Evolutionary conservation across 1,284 basidiomycete species (phyloP).

Genomic region (Gomphus bonarii): DNA sequence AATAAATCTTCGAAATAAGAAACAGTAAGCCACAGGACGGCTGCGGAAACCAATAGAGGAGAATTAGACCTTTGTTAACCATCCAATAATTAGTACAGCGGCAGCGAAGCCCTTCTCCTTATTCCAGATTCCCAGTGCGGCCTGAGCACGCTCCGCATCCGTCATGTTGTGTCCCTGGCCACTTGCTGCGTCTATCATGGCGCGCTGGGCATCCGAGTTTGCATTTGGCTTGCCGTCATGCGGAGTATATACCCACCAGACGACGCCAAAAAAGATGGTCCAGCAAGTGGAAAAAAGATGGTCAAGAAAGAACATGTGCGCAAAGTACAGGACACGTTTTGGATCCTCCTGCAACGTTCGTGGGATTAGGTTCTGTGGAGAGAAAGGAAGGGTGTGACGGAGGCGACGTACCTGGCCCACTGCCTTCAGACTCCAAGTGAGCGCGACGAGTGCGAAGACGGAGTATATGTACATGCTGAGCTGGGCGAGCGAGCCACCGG

Average conservation of each 20-base stretch:
- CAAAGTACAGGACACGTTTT: slow-evolving; percentile 77
- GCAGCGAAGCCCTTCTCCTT: slow-evolving; percentile 81
- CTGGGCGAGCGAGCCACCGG: slow-evolving; percentile 82
- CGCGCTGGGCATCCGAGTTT: slow-evolving; percentile 81
- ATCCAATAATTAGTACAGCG: slow-evolving; percentile 70
- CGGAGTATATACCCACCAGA: slow-evolving; percentile 85
- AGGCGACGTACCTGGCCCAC: slow-evolving; percentile 63
- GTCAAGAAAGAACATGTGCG: slow-evolving; percentile 88
- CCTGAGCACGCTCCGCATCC: slow-evolving; percentile 50
- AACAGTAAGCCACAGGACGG: background rate
- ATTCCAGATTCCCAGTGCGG: slow-evolving; percentile 81
- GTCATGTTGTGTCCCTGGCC: slow-evolving; percentile 36
- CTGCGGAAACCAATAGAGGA: background rate
- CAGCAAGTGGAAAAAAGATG: slow-evolving; percentile 89
- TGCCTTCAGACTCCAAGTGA: slow-evolving; percentile 82
- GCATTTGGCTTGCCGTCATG: slow-evolving; percentile 78
- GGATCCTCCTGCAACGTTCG: slow-evolving; percentile 63
- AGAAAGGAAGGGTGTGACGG: slow-evolving; percentile 13
- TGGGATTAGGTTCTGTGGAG: background rate
- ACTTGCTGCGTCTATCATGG: slow-evolving; percentile 48
- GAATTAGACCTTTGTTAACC: slow-evolving; percentile 72
- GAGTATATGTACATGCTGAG: slow-evolving; percentile 92
- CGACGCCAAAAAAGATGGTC: slow-evolving; percentile 82
- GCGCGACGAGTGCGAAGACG: slow-evolving; percentile 67
- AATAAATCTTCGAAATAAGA: slow-evolving; percentile 69